A percentile compares a stretch with the other conserved stretches of the same genome.
Conservation (phyloP, 1,284 basidiomycete genomes). For the Cutaneotrichosporon arboriforme region DNA sequence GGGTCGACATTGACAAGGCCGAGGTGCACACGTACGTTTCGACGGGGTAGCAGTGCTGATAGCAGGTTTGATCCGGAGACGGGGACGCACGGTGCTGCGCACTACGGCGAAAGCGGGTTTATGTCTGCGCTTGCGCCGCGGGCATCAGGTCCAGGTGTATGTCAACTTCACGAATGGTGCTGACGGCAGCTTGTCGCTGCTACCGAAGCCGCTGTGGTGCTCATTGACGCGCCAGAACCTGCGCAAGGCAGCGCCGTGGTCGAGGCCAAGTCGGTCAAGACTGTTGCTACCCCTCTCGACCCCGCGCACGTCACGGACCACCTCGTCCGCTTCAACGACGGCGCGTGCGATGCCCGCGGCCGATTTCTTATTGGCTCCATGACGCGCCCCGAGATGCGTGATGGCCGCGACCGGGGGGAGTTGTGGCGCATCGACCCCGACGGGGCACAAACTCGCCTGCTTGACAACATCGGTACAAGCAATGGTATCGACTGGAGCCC, state of each 20-base stretch:
- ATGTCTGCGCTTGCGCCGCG: slow-evolving; percentile 35
- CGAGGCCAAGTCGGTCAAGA: not conserved
- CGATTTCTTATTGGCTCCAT: slow-evolving; percentile 39
- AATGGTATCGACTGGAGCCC: slow-evolving; percentile 47
- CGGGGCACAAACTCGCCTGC: slow-evolving; percentile 22
- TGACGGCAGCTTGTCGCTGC: slow-evolving; percentile 11
- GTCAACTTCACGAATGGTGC: slow-evolving; percentile 17
- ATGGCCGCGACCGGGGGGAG: slow-evolving; percentile 25
- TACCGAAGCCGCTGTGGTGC: slow-evolving; percentile 15
- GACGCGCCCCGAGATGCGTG: slow-evolving; percentile 21
- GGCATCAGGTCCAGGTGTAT: slow-evolving; percentile 24
- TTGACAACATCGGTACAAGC: slow-evolving; percentile 32
- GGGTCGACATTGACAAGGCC: slow-evolving; percentile 41
- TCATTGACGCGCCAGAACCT: slow-evolving; percentile 8
- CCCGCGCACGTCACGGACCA: slow-evolving; percentile 16
- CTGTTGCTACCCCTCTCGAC: slow-evolving; percentile 22
- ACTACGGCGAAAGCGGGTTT: slow-evolving; percentile 31
- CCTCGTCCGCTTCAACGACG: slow-evolving; percentile 45
- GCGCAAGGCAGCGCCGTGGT: no score
- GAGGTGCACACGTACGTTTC: slow-evolving; percentile 36
- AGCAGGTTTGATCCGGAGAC: slow-evolving; percentile 31
- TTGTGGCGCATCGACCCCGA: slow-evolving; percentile 35
- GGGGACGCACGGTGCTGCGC: slow-evolving; percentile 26
- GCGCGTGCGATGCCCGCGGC: slow-evolving; percentile 40
- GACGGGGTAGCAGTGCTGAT: not conserved